Percentiles rank a stretch among this genome's conserved stretches.
phyloP scores from a whole-genome alignment of 805 yeast species.

The Teunomyces cretensis region DNA sequence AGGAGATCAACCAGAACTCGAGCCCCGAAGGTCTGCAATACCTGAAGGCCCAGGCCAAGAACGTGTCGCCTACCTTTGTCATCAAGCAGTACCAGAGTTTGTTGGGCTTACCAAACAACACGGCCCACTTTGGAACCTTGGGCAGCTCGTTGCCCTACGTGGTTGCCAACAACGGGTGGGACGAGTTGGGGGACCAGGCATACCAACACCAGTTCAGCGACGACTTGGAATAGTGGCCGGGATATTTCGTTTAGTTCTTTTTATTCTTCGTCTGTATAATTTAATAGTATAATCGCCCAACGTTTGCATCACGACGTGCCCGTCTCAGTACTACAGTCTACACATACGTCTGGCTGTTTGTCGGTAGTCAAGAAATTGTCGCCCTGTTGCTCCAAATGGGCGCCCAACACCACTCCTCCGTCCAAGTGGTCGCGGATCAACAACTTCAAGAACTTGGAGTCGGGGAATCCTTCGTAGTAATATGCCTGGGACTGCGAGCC shows the following conservation, averaged over 20 bases:
- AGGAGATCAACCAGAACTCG: constrained; percentile 18
- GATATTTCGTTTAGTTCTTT: not conserved
- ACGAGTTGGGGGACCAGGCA: constrained; percentile 17
- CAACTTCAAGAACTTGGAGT: constrained; percentile 74
- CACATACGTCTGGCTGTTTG: not conserved
- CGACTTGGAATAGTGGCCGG: constrained; percentile 10
- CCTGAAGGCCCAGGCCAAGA: constrained; percentile 26
- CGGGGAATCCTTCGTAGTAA: constrained; percentile 77
- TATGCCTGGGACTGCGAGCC: constrained; percentile 25
- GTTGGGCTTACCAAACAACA: constrained; percentile 53
- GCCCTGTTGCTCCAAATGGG: constrained; percentile 1
- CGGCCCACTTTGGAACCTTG: constrained; percentile 40
- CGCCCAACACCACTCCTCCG: constrained; percentile 1
- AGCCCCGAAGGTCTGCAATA: constrained; percentile 5
- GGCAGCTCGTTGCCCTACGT: constrained; percentile 58
- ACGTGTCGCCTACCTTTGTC: constrained; percentile 53
- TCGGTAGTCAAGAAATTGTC: not conserved
- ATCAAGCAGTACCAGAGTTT: constrained; percentile 53
- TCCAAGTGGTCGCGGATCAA: constrained; percentile 58
- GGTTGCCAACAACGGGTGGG: constrained; percentile 49
- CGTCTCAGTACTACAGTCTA: not conserved
- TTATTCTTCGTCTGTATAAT: constrained; percentile 2
- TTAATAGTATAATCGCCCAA: constrained; percentile 1
- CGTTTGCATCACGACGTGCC: too few relatives aligned
- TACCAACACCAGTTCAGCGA: constrained; percentile 15